These are phyloP conservation scores for Neopestalotiopsis clavispora DNA, from an alignment of 2,329 filamentous ascomycete species.

Conservation along the genomic window DNA sequence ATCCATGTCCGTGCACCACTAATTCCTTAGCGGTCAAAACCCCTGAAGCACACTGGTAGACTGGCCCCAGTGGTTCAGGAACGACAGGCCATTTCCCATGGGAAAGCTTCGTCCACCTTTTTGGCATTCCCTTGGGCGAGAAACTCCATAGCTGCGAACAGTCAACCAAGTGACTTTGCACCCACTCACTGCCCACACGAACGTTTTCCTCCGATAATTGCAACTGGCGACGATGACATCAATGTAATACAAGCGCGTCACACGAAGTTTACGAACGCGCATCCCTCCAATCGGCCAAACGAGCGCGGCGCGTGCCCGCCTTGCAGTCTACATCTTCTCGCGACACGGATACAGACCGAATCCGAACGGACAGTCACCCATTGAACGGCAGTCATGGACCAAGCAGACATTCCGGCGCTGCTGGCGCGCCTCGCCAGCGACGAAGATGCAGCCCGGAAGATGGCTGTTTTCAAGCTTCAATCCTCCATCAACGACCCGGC, in stretches of 20 bases:
- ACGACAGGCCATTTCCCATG: neutral
- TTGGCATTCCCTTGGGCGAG: neutral
- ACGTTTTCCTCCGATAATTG: neutral
- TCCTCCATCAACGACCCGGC: constrained; percentile 93
- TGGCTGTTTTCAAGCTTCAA: constrained; percentile 98
- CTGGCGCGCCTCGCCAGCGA: constrained; percentile 68
- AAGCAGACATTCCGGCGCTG: constrained; percentile 69
- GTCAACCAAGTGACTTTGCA: neutral
- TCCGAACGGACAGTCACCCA: neutral
- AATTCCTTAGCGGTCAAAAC: neutral
- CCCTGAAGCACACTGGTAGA: neutral
- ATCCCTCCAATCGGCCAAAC: neutral
- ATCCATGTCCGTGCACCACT: neutral
- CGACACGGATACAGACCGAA: neutral
- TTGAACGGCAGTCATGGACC: constrained; percentile 55
- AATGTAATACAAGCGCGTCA: neutral
- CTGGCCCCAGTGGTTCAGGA: neutral
- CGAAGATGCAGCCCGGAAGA: constrained; percentile 93
- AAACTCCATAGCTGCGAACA: neutral
- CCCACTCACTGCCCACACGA: neutral
- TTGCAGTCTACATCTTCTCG: neutral
- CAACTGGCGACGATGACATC: neutral
- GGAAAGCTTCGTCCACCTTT: neutral
- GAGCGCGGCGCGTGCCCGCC: constrained; percentile 3
- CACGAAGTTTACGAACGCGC: constrained; percentile 3